A percentile compares a stretch with the other conserved stretches of the same genome.
These are phyloP conservation scores for Monascus purpureus DNA, from an alignment of 495 filamentous ascomycete genomes.

Conservation along the genomic window DNA sequence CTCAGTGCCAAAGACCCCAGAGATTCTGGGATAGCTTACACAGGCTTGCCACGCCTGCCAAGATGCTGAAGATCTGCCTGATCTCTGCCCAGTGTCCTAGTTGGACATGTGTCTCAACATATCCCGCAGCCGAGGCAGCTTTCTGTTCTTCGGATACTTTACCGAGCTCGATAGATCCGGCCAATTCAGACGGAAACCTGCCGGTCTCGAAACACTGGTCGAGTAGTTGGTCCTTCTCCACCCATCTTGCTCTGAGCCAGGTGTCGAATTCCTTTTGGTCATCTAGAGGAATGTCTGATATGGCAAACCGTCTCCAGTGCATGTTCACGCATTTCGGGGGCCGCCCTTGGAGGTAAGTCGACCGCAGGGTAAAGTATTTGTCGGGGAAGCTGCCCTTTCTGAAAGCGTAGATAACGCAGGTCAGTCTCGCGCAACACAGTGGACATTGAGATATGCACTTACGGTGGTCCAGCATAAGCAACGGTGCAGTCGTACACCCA, in stretches of 20 bases:
- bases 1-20: too few species aligned
- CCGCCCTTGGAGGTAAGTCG: constrained; percentile 49
- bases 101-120: constrained; percentile 45
- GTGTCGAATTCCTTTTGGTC: constrained; percentile 40
- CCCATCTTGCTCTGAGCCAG: constrained; percentile 47
- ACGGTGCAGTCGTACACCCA: constrained; percentile 60
- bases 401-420: constrained; percentile 1
- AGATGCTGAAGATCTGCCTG: constrained; percentile 40
- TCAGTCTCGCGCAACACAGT: constrained; percentile 3
- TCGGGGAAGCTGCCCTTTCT: constrained; percentile 49
- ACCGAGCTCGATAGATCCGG: constrained; percentile 25
- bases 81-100: constrained; percentile 39
- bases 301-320: constrained; percentile 50
- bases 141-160: constrained; percentile 19
- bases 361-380: constrained; percentile 51
- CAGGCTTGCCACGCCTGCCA: constrained; percentile 17
- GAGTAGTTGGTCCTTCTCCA: constrained; percentile 48
- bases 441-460: constrained; percentile 14
- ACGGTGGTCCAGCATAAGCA: constrained; percentile 56
- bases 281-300: constrained; percentile 45
- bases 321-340: constrained; percentile 57
- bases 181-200: constrained; percentile 45
- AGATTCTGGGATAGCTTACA: constrained; percentile 7
- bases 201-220: constrained; percentile 43
- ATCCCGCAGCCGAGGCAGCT: constrained; percentile 27